Percentiles rank a stretch among this genome's conserved stretches.
phyloP scores from a whole-genome alignment of 1,284 basidiomycete genomes.

The Naganishia sp. region DNA sequence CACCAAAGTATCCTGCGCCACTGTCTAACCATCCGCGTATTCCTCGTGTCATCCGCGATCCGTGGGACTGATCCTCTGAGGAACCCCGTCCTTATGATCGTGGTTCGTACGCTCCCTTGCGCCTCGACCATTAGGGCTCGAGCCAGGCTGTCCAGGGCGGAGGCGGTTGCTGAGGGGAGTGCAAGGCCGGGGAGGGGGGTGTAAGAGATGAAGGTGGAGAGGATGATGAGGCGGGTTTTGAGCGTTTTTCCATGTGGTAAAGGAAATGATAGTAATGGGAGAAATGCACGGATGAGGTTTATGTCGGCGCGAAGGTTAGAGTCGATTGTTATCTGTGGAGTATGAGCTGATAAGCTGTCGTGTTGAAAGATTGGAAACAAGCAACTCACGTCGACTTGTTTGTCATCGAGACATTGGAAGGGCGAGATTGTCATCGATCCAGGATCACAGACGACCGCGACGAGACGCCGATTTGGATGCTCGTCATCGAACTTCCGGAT shows the following conservation, averaged over 20 bases:
- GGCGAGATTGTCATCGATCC: background rate
- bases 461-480: background rate
- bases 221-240: constrained; percentile 6
- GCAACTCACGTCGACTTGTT: constrained; percentile 5
- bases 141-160: constrained; percentile 4
- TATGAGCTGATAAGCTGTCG: background rate
- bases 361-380: background rate
- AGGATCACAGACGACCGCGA: background rate
- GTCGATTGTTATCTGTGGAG: background rate
- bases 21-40: background rate
- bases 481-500: background rate
- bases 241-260: too few species aligned
- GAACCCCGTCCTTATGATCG: background rate
- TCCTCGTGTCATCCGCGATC: background rate
- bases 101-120: background rate
- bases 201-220: constrained; percentile 6
- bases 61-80: background rate
- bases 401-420: background rate
- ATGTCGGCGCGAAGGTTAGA: background rate
- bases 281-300: constrained; percentile 1
- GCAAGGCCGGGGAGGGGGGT: background rate
- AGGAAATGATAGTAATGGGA: background rate
- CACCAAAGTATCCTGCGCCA: background rate
- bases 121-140: constrained; percentile 1
- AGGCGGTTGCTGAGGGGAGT: constrained; percentile 2